Percentiles rank a stretch among this genome's conserved stretches.
Evolutionary conservation across 2,329 filamentous ascomycete genomes (phyloP).

Genomic region (Venturia pyrina): DNA sequence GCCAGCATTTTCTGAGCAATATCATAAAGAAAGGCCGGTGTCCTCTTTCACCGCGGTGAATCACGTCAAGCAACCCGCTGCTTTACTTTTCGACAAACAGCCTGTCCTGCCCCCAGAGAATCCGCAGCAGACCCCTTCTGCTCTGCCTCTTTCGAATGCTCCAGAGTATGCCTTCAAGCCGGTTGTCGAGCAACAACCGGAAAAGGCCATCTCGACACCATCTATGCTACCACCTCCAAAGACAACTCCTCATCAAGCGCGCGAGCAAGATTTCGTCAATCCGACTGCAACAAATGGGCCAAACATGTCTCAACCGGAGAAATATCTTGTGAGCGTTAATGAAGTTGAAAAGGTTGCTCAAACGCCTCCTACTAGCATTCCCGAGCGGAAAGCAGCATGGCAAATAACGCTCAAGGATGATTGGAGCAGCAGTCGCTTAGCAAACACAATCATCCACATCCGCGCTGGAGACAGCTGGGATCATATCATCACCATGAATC

Average conservation of each 20-base stretch:
- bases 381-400: background rate
- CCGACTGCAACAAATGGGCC: too few relatives aligned
- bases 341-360: background rate
- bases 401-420: background rate
- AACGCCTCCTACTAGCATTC: background rate
- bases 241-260: background rate
- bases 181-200: background rate
- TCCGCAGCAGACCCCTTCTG: background rate
- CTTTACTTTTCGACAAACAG: background rate
- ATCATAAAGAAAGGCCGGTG: background rate
- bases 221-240: background rate
- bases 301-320: background rate
- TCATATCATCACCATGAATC: background rate
- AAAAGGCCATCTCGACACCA: background rate
- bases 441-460: background rate
- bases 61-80: background rate
- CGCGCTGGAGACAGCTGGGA: background rate
- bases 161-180: background rate
- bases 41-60: background rate
- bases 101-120: background rate
- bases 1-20: background rate
- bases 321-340: background rate
- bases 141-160: too few relatives aligned
- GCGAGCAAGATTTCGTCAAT: background rate
- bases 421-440: background rate